A percentile compares a stretch with the other conserved stretches of the same genome.
Evolutionary conservation across 2,329 filamentous ascomycete species (phyloP).

Genomic region (Didymella lethalis): DNA sequence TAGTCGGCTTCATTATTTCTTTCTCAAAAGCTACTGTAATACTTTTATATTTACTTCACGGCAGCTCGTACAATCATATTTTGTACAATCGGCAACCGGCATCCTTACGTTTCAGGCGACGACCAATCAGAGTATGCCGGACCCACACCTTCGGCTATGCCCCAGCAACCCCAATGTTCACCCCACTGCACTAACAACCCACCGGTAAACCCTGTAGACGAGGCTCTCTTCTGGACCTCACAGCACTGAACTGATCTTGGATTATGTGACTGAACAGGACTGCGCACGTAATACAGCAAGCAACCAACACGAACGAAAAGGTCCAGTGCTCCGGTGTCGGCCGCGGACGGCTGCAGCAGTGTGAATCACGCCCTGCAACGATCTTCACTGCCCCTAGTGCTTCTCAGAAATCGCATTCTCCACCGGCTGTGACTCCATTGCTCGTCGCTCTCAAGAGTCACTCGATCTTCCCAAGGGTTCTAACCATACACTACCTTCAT

Average conservation of each 20-base stretch:
- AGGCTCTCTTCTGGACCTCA: neutral
- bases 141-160: conserved; percentile 16
- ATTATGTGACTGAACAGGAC: neutral
- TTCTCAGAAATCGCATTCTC: conserved; percentile 2
- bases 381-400: conserved; percentile 13
- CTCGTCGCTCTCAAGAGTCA: neutral
- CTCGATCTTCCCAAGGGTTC: neutral
- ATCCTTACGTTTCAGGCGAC: neutral
- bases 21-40: too few species aligned
- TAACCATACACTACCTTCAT: neutral
- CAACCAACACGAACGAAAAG: neutral
- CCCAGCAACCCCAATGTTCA: conserved; percentile 6
- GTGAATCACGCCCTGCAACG: conserved; percentile 18
- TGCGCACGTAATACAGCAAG: neutral
- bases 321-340: conserved; percentile 20
- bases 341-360: conserved; percentile 21
- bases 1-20: neutral
- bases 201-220: neutral
- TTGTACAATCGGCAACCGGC: conserved; percentile 13
- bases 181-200: conserved; percentile 14
- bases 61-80: neutral
- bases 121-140: conserved; percentile 8
- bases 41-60: neutral
- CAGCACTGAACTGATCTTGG: neutral
- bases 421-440: neutral